phyloP scores from a whole-genome alignment of 352 stramenopile genomes.

The Globisporangium paddicum region DNA sequence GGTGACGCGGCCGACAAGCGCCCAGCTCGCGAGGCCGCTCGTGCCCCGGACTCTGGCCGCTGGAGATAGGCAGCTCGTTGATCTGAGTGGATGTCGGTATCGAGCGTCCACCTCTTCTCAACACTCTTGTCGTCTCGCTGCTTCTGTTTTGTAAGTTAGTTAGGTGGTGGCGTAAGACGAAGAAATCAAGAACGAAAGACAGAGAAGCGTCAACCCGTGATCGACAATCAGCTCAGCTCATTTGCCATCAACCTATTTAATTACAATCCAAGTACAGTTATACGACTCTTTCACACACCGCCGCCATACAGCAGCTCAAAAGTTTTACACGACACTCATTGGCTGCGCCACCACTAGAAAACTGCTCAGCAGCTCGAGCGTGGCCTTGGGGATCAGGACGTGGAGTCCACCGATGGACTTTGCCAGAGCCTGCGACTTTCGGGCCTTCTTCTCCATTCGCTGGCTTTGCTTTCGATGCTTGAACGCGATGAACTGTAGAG shows the following conservation, averaged over 20 bases:
- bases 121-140: background rate
- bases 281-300: no score
- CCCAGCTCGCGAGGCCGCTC: slow-evolving; percentile 27
- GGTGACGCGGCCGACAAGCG: slow-evolving; percentile 17
- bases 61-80: slow-evolving; percentile 42
- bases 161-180: slow-evolving; percentile 5
- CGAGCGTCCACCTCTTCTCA: background rate
- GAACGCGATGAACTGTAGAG: background rate
- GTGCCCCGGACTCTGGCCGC: slow-evolving; percentile 55
- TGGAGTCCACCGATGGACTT: background rate
- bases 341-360: background rate
- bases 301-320: background rate
- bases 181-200: slow-evolving; percentile 7
- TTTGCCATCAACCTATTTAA: slow-evolving; percentile 10
- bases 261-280: no score
- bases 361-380: slow-evolving; percentile 3
- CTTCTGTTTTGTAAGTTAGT: background rate
- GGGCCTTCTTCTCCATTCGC: background rate
- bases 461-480: background rate
- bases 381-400: slow-evolving; percentile 9
- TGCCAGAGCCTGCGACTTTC: background rate
- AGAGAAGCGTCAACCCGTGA: background rate
- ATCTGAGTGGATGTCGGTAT: background rate
- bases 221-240: background rate
- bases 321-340: background rate